Percentiles rank a stretch among this genome's conserved stretches.
These are phyloP conservation scores for Chaetoceros muelleri DNA, from an alignment of 108 stramenopile genomes.

Conservation along the genomic window DNA sequence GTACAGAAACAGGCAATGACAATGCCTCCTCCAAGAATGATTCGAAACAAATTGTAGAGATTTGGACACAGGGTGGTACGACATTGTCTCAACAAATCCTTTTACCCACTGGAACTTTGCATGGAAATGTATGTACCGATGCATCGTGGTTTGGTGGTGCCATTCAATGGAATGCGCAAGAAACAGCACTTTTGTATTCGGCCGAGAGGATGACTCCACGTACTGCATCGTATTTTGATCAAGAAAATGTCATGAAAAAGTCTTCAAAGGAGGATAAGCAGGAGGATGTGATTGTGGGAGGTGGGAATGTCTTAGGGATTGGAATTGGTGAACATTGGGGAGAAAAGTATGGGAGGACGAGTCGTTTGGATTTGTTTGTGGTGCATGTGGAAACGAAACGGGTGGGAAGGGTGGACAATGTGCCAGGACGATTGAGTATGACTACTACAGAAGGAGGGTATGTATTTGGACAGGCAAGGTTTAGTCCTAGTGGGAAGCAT, in stretches of 20 bases:
- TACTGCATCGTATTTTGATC: conserved; percentile 33
- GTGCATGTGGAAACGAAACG: conserved; percentile 40
- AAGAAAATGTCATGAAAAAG: conserved; percentile 2
- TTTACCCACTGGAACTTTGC: conserved; percentile 19
- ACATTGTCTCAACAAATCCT: conserved; percentile 37
- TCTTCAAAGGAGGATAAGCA: not conserved
- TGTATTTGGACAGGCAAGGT: conserved; percentile 46
- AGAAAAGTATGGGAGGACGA: conserved; percentile 42
- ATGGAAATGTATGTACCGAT: conserved; percentile 56
- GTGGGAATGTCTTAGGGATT: conserved; percentile 46
- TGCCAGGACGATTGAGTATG: conserved; percentile 26
- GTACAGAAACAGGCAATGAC: conserved; percentile 9
- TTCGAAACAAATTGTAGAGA: conserved; percentile 37
- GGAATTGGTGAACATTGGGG: conserved; percentile 70
- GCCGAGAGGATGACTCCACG: conserved; percentile 48
- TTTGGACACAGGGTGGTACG: conserved; percentile 41
- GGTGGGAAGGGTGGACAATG: conserved; percentile 42
- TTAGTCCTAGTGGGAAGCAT: conserved; percentile 31
- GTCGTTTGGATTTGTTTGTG: conserved; percentile 48
- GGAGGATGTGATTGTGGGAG: conserved; percentile 36
- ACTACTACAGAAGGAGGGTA: conserved; percentile 20
- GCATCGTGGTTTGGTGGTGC: conserved; percentile 42
- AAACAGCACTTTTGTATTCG: conserved; percentile 44
- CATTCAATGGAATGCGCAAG: conserved; percentile 48
- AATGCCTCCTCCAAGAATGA: conserved; percentile 1